Evolutionary conservation across 1,284 basidiomycete genomes (phyloP), one percentile per base, ranked within the genome.

Genomic region (Cerrena zonata): DNA sequence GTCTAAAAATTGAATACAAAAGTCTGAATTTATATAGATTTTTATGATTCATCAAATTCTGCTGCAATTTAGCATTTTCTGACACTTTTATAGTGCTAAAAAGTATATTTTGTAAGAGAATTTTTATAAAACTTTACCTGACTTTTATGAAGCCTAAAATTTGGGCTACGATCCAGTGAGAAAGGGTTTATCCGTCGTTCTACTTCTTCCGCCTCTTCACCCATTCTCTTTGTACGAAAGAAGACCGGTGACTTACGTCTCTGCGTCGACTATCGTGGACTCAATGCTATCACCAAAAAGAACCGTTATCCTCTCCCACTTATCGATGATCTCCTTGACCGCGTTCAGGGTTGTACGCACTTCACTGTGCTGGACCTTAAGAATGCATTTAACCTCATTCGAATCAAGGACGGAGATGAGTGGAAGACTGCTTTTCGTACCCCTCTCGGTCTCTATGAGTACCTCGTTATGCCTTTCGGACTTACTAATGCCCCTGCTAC

Each of bases 271-370:
- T 70, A 68, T 44, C 47, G 67, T 2, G 59, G 61, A 34, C 57
- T 70, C 1, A 71, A 71, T 51, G 60, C 50, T 1, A 36, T 59
- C 1, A 65, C 64, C 7, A 64, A 70, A 1, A 61, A 67, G 0
- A 71, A 75, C 52, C 67, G 74, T 53, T 75, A 70, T 53, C 72
- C 70, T 0, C 58, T 76, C 13, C 72, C 72, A 0, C 48, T 62
- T 25, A 69, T 71, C 46, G 53, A 58, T 2, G 70, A 72, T 23
- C 73, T 74, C 23, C 40, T 75, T 0, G 61, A 65, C 30, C 54
- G 65, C 0, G 54, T 74, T 0, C 56, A 60, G 0, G 71, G 70
- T 5, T 53, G 64, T 5, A 61, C 68, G 50, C 64, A 60, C 10
- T 55, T 74, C 1, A 62, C 68, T 1, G 61, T 68, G 0, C 53